A percentile compares a stretch with the other conserved stretches of the same genome.
Evolutionary conservation across 2,329 filamentous ascomycete species (phyloP).

Genomic region (Exophiala spinifera): DNA sequence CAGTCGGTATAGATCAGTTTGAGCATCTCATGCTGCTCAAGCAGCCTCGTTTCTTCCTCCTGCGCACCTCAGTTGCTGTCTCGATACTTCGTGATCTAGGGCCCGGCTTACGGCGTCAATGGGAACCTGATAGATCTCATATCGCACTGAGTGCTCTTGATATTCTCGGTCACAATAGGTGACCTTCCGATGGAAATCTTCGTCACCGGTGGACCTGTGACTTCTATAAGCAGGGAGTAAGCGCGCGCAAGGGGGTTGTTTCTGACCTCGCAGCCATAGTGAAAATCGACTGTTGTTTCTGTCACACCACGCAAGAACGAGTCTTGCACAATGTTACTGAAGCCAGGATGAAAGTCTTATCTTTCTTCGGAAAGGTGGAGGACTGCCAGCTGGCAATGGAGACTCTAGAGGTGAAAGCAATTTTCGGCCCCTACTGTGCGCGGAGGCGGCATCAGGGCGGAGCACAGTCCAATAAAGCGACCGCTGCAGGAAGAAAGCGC

Average conservation of each 20-base stretch:
- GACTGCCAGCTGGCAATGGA: too few relatives aligned
- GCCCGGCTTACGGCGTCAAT: constrained; percentile 12
- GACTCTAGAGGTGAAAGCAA: too few relatives aligned
- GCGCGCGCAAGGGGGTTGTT: background rate
- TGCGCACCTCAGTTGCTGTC: constrained; percentile 1
- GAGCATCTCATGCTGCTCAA: constrained; percentile 18
- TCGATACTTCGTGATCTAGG: background rate
- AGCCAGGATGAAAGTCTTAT: background rate
- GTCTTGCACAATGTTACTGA: background rate
- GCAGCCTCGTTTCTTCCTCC: constrained; percentile 19
- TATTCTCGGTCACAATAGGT: constrained; percentile 17
- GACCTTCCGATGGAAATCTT: constrained; percentile 13
- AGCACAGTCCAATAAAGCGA: background rate
- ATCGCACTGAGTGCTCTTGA: constrained; percentile 17
- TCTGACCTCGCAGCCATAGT: background rate
- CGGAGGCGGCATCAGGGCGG: background rate
- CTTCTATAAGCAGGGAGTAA: background rate
- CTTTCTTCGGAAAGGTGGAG: background rate
- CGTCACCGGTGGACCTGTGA: constrained; percentile 3
- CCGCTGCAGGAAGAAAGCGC: background rate
- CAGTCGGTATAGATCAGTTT: constrained; percentile 18
- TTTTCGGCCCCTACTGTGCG: background rate
- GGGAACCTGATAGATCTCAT: constrained; percentile 16
- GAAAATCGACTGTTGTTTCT: background rate
- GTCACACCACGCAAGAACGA: background rate